Evolutionary conservation across 108 stramenopile species (phyloP), one percentile per base, ranked within the genome.

Genomic region (Nitzschia sp.): DNA sequence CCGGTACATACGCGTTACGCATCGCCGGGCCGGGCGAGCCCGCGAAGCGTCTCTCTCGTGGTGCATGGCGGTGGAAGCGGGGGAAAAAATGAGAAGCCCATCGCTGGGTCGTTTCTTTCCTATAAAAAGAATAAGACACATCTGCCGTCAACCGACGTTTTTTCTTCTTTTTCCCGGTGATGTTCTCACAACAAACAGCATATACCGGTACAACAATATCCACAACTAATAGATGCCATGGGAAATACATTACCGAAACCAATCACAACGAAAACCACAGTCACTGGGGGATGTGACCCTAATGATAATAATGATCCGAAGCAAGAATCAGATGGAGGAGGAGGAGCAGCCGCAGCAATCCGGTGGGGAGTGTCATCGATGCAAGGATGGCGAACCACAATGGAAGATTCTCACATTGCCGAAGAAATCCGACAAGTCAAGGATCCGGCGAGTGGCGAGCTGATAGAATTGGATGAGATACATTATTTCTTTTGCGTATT

Each of bases 361-460:
- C 44, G 56, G 22, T 92, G 56, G 59, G 94, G 87, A 11, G 85
- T 90, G 19, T 88, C 86, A 13, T 77, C 80, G 41, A 92, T 95
- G 94, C 94, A 92, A 68, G 94, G 94, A 57, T 95, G 90, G 88
- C 70, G 94, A 2, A 62, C 87, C 25, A 80, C 88, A 53, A 95
- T 95, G 94, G 94, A 92, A 78, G 91, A 95, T 62, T 85, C 84
- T 26, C 89, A 92, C 64, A 76, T 88, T 57, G 36, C 17, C 17
- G n/a, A 45, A 31, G 41, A 62, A 62, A 45, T 45, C 16, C 17
- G 13, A n/a, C 16, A 33, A 23, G 22, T 19, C 13, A 48, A 28
- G 54, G 55, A 67, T 45, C 41, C 46, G 3, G 64, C 26, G 35
- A 44, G 31, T 15, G 16, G 22, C 8, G 36, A 62, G 9, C 8